A percentile compares a stretch with the other conserved stretches of the same genome.
Conservation (phyloP, 768 basidiomycete species). For the Phaffia tasmanica region DNA sequence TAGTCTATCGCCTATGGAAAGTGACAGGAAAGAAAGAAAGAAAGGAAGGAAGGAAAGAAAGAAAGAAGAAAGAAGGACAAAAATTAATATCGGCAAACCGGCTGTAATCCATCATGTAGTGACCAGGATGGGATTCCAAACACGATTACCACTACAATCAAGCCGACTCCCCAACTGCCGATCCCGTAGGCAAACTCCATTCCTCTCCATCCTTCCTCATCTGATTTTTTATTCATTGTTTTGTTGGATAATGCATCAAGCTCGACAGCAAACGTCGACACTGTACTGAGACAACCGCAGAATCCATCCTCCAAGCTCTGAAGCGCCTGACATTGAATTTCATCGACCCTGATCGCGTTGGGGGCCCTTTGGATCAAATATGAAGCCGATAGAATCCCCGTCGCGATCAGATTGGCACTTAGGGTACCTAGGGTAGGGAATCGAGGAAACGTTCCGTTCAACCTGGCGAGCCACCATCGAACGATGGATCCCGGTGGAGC, state of each 20-base stretch:
- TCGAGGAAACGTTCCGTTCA: constrained; percentile 46
- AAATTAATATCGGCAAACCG: no score
- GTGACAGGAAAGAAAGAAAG: no score
- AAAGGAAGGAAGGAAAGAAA: no score
- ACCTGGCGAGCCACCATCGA: constrained; percentile 62
- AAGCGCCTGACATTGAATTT: constrained; percentile 54
- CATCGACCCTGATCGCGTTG: constrained; percentile 21
- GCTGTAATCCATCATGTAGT: no score
- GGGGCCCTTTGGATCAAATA: constrained; percentile 54
- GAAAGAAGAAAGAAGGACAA: no score
- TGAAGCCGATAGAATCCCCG: constrained; percentile 66
- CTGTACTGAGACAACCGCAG: constrained; percentile 86
- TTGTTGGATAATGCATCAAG: constrained; percentile 43
- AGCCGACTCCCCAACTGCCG: no score
- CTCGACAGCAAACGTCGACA: constrained; percentile 87
- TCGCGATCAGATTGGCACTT: constrained; percentile 48
- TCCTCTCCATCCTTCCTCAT: no score
- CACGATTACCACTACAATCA: no score
- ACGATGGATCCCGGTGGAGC: constrained; percentile 78
- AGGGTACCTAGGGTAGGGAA: constrained; percentile 37
- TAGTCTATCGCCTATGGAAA: no score
- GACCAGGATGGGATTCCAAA: no score
- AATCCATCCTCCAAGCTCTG: constrained; percentile 83
- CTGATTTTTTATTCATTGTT: no score
- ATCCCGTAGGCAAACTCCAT: no score